Base-by-base conservation (phyloP, 2,329 filamentous ascomycete species). In the Thelonectria blattea region DNA sequence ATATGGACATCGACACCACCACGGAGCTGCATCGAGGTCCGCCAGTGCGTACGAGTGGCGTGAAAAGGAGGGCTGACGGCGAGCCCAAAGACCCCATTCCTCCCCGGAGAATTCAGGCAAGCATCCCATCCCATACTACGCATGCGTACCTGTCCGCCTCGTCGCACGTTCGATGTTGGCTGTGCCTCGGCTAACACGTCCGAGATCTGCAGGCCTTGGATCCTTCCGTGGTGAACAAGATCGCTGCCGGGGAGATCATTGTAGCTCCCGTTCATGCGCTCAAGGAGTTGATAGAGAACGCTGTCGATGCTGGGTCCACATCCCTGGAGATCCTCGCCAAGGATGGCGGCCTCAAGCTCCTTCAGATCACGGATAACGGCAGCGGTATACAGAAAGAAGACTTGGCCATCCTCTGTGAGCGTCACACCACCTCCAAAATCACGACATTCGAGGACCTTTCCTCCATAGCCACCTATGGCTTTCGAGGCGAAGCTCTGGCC, bases 341-440 rank as follows among this genome's bases (percentile, higher is more conserved):
- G 76, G 95, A 99, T 48, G 95, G 95, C 10, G 95, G 96, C 0
- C 81, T 99, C 63, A 99, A 98, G 76, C 80, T 98, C 42, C 83
- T 99, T 15, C 96, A 99, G 72, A 97, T 99, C 68, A 97, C 93
- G 3, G 95, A 99, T 75, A 99, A 99, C 76, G 95, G 95, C 15
- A 91, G 93, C 74, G 95, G 95, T 27, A 99, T 99, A 67, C 90
- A 96, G 91, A 92, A 90, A 83, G 93, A 96, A 65, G 95, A 99
- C 74, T 75, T 99, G 61, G 83, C 91, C 1, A 96, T 99, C 59
- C 83, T 99, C 4, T 99, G 95, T 72, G 93, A 98, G 75, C 88
- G 95, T 52, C 97, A 97, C 74, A 99, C 95, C 10, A 99, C 95
- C 0, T 98, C 94, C 12, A 99, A 99, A 74, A 83, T 99, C 60